Base-by-base conservation (phyloP, 352 stramenopile species). In the Globisporangium solare region DNA sequence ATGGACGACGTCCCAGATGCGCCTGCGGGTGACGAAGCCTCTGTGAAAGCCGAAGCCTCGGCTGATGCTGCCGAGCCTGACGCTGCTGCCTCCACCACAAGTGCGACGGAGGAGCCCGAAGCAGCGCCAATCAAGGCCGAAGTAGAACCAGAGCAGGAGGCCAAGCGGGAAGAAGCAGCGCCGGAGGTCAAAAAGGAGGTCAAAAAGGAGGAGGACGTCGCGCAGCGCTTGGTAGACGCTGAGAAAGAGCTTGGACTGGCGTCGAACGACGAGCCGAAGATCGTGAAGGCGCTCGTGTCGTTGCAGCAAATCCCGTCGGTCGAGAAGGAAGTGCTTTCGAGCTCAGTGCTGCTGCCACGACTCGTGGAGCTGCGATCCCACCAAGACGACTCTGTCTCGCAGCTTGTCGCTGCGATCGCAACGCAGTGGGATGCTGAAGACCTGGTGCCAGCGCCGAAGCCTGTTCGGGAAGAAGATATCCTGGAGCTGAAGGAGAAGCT, bases 401-500 rank as follows among this genome's bases (percentile, higher is more conserved):
- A 68, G 6, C 53, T 67, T 35, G 72, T 85, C n/a, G 57, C 62
- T 12, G 21, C 65, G 22, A 48, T 87, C 27, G 73, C 70, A 0
- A 81, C 66, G 47, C 74, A 72, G 41, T 86, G 74, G 74, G 48
- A 62, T 21, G 73, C 69, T 1, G 77, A 86, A 51, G 73, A 79
- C 4, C 52, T 81, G 12, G 60, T 86, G 43, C 68, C 74, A 24
- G 63, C 71, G 18, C 69, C 71, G 7, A 76, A 88, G 37, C 68
- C 71, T 0, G 67, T 89, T 14, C 67, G 67, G n/a, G 72, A 82
- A 46, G 65, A 76, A 50, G 73, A 84, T 11, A 79, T 93, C 24
- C 37, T 86, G 27, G 60, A 56, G 14, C 51, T 89, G 21, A 91
- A 91, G 60, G 61, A 68, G 4, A 88, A 82, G 47, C 58, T 94